These are phyloP conservation scores for Daldinia caldariorum DNA, from an alignment of 495 filamentous ascomycete species.

Conservation along the genomic window DNA sequence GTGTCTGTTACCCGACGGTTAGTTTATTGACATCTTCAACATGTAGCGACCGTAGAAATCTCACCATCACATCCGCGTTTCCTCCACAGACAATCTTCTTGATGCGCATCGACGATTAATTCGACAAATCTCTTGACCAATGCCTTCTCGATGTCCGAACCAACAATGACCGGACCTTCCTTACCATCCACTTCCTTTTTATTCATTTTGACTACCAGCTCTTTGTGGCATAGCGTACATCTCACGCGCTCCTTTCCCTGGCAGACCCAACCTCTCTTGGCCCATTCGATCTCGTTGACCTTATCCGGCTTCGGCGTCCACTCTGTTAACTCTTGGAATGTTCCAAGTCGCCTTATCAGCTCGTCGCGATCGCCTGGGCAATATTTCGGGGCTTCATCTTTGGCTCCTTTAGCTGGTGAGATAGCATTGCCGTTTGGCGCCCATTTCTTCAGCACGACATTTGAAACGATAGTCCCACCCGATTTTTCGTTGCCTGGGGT, in stretches of 20 bases:
- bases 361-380: constrained; percentile 84
- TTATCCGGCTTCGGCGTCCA: constrained; percentile 84
- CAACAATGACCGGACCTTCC: constrained; percentile 62
- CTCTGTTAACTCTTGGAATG: constrained; percentile 87
- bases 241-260: constrained; percentile 81
- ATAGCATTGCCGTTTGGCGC: constrained; percentile 24
- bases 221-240: constrained; percentile 83
- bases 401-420: constrained; percentile 31
- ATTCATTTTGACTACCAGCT: constrained; percentile 83
- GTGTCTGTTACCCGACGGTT: constrained; percentile 50
- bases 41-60: constrained; percentile 26
- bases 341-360: constrained; percentile 83
- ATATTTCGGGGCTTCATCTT: constrained; percentile 65
- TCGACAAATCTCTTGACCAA: constrained; percentile 81
- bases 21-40: constrained; percentile 61
- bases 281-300: constrained; percentile 94
- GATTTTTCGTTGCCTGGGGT: constrained; percentile 36
- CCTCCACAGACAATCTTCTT: constrained; percentile 87
- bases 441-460: constrained; percentile 57
- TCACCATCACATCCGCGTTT: constrained; percentile 84
- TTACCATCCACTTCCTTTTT: constrained; percentile 71
- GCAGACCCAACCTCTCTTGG: constrained; percentile 92
- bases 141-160: constrained; percentile 66
- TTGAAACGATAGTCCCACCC: constrained; percentile 50
- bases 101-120: constrained; percentile 78